phyloP scores from a whole-genome alignment of 2,329 filamentous ascomycete species.

The Monilinia vaccinii-corymbosi region DNA sequence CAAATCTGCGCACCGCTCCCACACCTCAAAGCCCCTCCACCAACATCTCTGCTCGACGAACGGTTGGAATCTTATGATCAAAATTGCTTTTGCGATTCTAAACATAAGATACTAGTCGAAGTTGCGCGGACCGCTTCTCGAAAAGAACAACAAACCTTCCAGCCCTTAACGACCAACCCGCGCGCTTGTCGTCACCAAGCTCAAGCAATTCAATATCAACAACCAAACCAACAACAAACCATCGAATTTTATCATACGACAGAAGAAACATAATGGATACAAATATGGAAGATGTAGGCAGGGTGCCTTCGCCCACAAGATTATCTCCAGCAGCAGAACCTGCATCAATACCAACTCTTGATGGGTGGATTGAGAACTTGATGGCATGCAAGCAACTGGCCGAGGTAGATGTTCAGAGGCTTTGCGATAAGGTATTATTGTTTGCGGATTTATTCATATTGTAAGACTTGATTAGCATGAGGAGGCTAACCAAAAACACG shows the following conservation, averaged over 20 bases:
- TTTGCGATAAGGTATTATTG: conserved; percentile 85
- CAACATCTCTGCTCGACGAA: conserved; percentile 5
- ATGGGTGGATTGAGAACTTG: conserved; percentile 97
- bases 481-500: conserved; percentile 4
- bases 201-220: conserved; percentile 22
- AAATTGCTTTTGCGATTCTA: conserved; percentile 3
- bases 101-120: conserved; percentile 7
- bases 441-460: conserved; percentile 10
- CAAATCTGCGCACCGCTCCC: conserved; percentile 10
- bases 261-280: conserved; percentile 62
- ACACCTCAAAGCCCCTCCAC: conserved; percentile 5
- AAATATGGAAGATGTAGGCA: conserved; percentile 97
- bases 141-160: conserved; percentile 5
- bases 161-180: conserved; percentile 4
- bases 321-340: conserved; percentile 72
- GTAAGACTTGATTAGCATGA: neutral
- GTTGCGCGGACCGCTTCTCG: conserved; percentile 4
- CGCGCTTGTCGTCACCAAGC: conserved; percentile 21
- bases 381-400: conserved; percentile 98
- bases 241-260: conserved; percentile 4
- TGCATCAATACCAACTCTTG: conserved; percentile 81
- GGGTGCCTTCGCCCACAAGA: conserved; percentile 69
- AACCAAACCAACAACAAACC: conserved; percentile 7
- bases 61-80: neutral
- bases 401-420: conserved; percentile 86